phyloP scores from a whole-genome alignment of 192 early-diverging fungal genomes.

The Coemansia sp. region DNA sequence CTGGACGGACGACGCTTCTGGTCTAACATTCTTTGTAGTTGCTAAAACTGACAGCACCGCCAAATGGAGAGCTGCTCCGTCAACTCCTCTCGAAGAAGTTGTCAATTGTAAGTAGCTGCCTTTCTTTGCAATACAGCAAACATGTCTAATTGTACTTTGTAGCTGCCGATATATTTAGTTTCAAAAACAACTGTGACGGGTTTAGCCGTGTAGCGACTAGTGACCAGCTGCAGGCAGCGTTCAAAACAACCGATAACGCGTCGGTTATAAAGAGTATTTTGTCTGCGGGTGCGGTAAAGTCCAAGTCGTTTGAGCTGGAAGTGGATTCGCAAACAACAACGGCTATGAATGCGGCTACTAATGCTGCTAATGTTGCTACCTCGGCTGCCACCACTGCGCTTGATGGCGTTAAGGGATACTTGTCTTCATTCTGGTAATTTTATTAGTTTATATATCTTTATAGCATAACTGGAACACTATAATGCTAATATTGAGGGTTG shows the following conservation, averaged over 20 bases:
- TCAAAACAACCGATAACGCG: conserved; percentile 40
- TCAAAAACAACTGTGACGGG: conserved; percentile 15
- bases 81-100: conserved; percentile 37
- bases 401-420: conserved; percentile 34
- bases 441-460: conserved; percentile 1
- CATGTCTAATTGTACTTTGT: conserved; percentile 3
- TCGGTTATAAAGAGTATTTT: conserved; percentile 48
- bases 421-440: conserved; percentile 47
- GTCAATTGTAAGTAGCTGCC: conserved; percentile 54
- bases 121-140: not conserved
- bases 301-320: conserved; percentile 44
- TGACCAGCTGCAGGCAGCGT: conserved; percentile 37
- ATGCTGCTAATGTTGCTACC: conserved; percentile 43
- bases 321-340: conserved; percentile 46
- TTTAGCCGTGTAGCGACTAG: conserved; percentile 29
- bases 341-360: conserved; percentile 33
- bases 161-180: conserved; percentile 43
- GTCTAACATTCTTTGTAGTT: conserved; percentile 42
- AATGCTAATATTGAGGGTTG: too few species aligned
- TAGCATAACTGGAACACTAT: not conserved
- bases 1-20: conserved; percentile 42
- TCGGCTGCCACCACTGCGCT: conserved; percentile 37
- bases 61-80: conserved; percentile 44
- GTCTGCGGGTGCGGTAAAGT: conserved; percentile 27
- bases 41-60: conserved; percentile 36